Base-by-base conservation (phyloP, 257 asterid species). In the Avicennia marina region DNA sequence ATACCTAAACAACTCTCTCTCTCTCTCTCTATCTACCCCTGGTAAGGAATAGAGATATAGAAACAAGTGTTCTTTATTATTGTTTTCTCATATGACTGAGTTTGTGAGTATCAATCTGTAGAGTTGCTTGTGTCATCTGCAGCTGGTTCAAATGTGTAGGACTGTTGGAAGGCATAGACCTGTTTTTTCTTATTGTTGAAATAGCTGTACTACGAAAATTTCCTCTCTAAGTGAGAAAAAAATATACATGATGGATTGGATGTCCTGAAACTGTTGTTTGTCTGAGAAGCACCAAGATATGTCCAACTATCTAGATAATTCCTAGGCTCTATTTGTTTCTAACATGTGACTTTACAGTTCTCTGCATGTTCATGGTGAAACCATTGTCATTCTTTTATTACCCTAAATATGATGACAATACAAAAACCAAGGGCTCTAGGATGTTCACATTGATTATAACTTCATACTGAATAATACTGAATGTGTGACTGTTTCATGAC, bases 401-500 rank as follows among this genome's bases (percentile, higher is more conserved):
- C 62, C 54, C 47, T 41, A 42, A 19, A n/a, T 40, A 21, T 13
- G 31, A 63, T 11, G 56, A 25, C 34, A 43, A 26, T 57, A 18
- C 13, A 18, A 26, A 40, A 58, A 42, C 25, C 51, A 43, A 9
- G 12, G 41, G 32, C 56, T 55, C 36, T 45, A 11, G 11, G 17
- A 20, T 38, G 38, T 38, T 15, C 12, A 22, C 25, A 25, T n/a
- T 17, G 18, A 48, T 31, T 10, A 49, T 44, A 29, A 29, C 33
- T 29, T n/a, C n/a, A n/a, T n/a, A n/a, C n/a, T n/a, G n/a, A n/a
- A n/a, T n/a, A n/a, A n/a, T n/a, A n/a, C n/a, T n/a, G n/a, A n/a
- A n/a, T n/a, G n/a, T n/a, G n/a, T n/a, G n/a, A n/a, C n/a, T n/a
- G n/a, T n/a, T n/a, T n/a, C n/a, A n/a, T n/a, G n/a, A n/a, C n/a